Base-by-base conservation (phyloP, 1,284 basidiomycete species). In the Microbotryomycetes sp. region DNA sequence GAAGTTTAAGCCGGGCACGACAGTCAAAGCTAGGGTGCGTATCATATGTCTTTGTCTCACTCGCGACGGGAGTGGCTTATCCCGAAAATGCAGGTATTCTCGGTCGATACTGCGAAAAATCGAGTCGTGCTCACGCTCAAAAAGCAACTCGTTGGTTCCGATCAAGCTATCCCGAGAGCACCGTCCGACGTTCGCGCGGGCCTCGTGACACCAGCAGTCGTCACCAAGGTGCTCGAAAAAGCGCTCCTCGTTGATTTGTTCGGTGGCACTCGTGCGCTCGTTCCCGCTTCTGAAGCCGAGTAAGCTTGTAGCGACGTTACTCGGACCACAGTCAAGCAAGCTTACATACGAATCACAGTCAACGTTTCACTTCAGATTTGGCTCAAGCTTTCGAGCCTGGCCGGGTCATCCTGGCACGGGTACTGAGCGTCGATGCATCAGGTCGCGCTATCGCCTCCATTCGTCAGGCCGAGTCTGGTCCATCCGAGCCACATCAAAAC, bases 101-200 rank as follows among this genome's bases (percentile, higher is more conserved):
- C 84, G 9, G 85, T 94, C 52, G 89, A 98, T 73, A 79, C 85
- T 0, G 85, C 86, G 48, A 83, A 86, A 57, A 90, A 88, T 73
- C 83, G 92, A 11, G 83, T 98, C 56, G 82, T 84, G 4, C 78
- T 98, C 41, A 97, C 96, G 0, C 85, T 93, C 45, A 97, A 98
- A 78, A 94, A 91, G 79, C 85, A 88, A 3, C 80, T 99, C 16
- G 76, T 99, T 48, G 86, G 91, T 45, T 89, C 91, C 0, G 75
- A 76, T 18, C 77, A 92, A 13, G 85, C 88, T 0, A 79, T 89
- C 48, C 74, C 96, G 48, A 76, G 85, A 1, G 80, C 77, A 18
- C 75, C 86, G 56, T 85, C 86, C 50, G 86, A 89, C 62, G 86
- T 84, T 29, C 79, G 82, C 69, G 78, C 83, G 9, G 93, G 91